phyloP scores from a whole-genome alignment of 2,329 filamentous ascomycete genomes.

The Aspergillus ustus region DNA sequence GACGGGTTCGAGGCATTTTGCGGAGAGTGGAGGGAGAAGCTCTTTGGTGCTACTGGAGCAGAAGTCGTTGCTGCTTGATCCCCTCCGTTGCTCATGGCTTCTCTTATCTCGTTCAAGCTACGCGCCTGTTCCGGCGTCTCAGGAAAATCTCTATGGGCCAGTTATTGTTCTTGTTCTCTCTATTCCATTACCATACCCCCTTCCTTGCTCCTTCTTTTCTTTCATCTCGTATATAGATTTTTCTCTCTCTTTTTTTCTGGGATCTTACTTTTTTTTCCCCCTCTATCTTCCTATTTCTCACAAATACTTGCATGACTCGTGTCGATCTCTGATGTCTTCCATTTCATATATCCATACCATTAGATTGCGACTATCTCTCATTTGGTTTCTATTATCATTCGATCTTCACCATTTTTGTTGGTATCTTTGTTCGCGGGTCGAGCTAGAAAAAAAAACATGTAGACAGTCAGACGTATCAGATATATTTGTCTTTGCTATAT shows the following conservation, averaged over 20 bases:
- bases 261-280: not conserved
- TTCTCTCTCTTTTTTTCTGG: not conserved
- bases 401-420: not conserved
- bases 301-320: not conserved
- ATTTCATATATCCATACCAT: not conserved
- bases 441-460: slow-evolving; percentile 4
- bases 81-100: not conserved
- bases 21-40: slow-evolving; percentile 77
- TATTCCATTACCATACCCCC: not conserved
- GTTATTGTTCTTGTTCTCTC: not conserved
- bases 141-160: not conserved
- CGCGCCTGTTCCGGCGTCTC: not conserved
- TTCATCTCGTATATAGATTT: slow-evolving; percentile 16
- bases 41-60: slow-evolving; percentile 58
- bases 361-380: not conserved
- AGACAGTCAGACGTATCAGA: not conserved
- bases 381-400: not conserved
- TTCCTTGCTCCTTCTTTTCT: slow-evolving; percentile 6
- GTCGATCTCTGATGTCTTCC: not conserved
- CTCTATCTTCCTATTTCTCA: not conserved
- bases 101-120: not conserved
- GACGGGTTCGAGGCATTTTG: slow-evolving; percentile 92
- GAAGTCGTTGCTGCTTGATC: slow-evolving; percentile 39
- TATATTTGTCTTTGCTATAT: not conserved
- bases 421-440: slow-evolving; percentile 10